Percentiles rank a stretch among this genome's conserved stretches.
These are phyloP conservation scores for Gelatoporia subvermispora DNA, from an alignment of 768 basidiomycete genomes.

Conservation along the genomic window DNA sequence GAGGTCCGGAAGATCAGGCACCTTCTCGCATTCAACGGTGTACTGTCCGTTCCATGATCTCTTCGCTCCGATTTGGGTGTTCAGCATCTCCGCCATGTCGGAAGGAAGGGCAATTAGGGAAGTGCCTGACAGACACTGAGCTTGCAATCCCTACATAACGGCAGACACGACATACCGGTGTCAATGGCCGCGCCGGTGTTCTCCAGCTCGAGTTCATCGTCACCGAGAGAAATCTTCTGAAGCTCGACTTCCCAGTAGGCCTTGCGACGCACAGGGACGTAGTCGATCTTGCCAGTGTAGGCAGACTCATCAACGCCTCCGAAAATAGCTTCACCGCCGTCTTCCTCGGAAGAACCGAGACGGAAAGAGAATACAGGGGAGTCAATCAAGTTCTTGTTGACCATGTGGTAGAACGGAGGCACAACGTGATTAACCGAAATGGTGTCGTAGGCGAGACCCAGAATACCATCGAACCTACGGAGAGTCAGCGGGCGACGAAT, in stretches of 20 bases:
- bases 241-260: slow-evolving; percentile 99
- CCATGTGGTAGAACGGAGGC: slow-evolving; percentile 94
- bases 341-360: slow-evolving; percentile 77
- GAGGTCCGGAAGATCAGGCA: slow-evolving; percentile 80
- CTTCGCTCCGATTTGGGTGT: slow-evolving; percentile 89
- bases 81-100: slow-evolving; percentile 97
- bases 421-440: slow-evolving; percentile 91
- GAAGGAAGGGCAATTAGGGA: slow-evolving; percentile 90
- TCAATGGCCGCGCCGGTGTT: slow-evolving; percentile 93
- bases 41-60: slow-evolving; percentile 97
- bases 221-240: slow-evolving; percentile 77
- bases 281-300: slow-evolving; percentile 76
- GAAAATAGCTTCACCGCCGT: slow-evolving; percentile 88
- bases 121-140: slow-evolving; percentile 51
- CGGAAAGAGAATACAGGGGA: slow-evolving; percentile 93
- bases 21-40: slow-evolving; percentile 80
- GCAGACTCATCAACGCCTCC: slow-evolving; percentile 80
- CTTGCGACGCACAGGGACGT: slow-evolving; percentile 89
- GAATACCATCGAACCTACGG: slow-evolving; percentile 86
- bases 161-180: slow-evolving; percentile 47
- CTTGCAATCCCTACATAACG: not conserved
- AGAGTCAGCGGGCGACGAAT: not conserved
- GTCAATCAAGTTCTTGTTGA: slow-evolving; percentile 76
- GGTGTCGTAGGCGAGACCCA: slow-evolving; percentile 92
- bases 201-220: slow-evolving; percentile 84